Evolutionary conservation across 208 protist genomes (phyloP).

Genomic region (Leishmania gerbilli): DNA sequence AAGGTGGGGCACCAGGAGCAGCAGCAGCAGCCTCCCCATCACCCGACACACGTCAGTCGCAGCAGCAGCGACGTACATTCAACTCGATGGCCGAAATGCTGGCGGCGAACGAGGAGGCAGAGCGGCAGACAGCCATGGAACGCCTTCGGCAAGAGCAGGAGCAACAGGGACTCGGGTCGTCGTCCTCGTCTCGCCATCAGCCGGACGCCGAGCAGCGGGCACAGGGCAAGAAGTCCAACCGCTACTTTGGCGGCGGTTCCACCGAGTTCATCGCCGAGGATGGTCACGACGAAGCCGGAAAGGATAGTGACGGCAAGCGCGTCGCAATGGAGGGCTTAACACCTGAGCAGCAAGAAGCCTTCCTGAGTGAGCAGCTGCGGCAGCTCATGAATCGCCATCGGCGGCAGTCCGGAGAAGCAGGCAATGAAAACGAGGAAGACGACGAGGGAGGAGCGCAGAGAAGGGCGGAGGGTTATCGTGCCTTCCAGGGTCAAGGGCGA

Average conservation of each 20-base stretch:
- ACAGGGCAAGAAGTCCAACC: slow-evolving; percentile 51
- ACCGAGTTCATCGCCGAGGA: slow-evolving; percentile 56
- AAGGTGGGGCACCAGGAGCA: background rate
- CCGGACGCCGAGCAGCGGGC: slow-evolving; percentile 14
- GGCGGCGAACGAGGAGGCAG: slow-evolving; percentile 43
- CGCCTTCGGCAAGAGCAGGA: slow-evolving; percentile 31
- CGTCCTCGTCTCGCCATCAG: slow-evolving; percentile 12
- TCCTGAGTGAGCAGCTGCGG: slow-evolving; percentile 27
- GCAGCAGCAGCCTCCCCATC: background rate
- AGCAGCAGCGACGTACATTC: slow-evolving; percentile 16
- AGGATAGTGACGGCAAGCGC: slow-evolving; percentile 1
- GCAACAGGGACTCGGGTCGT: background rate
- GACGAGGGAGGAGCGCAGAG: background rate
- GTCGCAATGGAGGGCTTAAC: slow-evolving; percentile 6
- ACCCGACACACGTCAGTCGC: background rate
- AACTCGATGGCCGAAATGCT: slow-evolving; percentile 61
- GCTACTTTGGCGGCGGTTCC: slow-evolving; percentile 66
- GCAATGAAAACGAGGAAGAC: background rate
- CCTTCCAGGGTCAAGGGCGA: slow-evolving; percentile 27
- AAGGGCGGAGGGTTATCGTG: background rate
- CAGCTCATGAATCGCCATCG: slow-evolving; percentile 23
- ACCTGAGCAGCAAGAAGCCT: slow-evolving; percentile 16
- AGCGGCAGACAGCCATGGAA: slow-evolving; percentile 30
- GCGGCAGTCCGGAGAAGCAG: slow-evolving; percentile 1
- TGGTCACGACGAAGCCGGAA: slow-evolving; percentile 6